phyloP scores from a whole-genome alignment of 177 flowering plant genomes.

The Telopea speciosissima region DNA sequence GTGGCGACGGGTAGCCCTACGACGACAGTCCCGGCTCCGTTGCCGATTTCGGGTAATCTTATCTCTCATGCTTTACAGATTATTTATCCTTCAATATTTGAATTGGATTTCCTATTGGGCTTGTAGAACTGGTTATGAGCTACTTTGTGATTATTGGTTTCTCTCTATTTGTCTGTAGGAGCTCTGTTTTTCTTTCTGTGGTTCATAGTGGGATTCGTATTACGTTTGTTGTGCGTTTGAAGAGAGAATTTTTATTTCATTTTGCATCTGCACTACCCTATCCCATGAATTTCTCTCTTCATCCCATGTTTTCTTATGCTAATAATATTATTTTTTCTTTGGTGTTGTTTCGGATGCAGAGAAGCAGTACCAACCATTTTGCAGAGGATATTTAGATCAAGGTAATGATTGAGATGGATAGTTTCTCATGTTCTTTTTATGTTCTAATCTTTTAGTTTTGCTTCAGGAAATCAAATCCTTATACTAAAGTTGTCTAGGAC shows the following conservation, averaged over 20 bases:
- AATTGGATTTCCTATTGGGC: too few species aligned
- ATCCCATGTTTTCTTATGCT: slow-evolving; percentile 8
- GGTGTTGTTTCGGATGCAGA: slow-evolving; percentile 2
- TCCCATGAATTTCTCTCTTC: not conserved
- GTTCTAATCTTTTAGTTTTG: not conserved
- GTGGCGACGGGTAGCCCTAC: slow-evolving; percentile 4
- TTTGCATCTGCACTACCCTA: not conserved
- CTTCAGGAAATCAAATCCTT: not conserved
- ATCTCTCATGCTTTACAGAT: not conserved
- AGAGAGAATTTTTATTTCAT: not conserved
- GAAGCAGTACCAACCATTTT: slow-evolving; percentile 5
- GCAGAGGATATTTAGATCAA: slow-evolving; percentile 8
- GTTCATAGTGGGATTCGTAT: not conserved
- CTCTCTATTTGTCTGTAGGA: not conserved
- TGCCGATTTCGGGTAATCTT: slow-evolving; percentile 24
- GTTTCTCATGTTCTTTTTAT: not conserved
- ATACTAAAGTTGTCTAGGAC: too few species aligned
- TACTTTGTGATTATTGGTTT: not conserved
- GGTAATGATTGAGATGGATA: not conserved
- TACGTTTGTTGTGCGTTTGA: not conserved
- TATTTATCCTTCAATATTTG: not conserved
- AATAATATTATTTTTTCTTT: not conserved
- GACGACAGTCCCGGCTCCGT: slow-evolving; percentile 29
- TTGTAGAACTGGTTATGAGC: not conserved
- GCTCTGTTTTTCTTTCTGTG: not conserved